Evolutionary conservation across 2,329 filamentous ascomycete genomes (phyloP).

Genomic region (Alternaria sp.): DNA sequence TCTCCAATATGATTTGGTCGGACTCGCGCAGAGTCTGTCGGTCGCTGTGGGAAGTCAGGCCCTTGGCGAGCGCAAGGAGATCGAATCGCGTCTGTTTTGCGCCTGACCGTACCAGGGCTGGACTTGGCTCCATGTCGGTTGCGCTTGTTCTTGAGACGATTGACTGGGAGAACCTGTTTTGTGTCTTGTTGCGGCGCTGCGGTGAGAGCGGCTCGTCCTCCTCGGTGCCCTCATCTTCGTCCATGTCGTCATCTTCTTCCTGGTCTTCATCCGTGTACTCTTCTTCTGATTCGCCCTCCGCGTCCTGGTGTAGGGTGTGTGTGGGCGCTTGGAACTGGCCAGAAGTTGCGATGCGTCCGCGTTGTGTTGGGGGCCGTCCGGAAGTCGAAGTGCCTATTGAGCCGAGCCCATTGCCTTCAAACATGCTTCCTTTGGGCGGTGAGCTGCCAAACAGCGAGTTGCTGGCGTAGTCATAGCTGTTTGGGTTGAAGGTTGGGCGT

Average conservation of each 20-base stretch:
- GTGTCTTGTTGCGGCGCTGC: constrained; percentile 32
- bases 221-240: constrained; percentile 47
- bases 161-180: constrained; percentile 39
- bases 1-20: constrained; percentile 73
- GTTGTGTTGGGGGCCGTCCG: constrained; percentile 35
- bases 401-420: constrained; percentile 37
- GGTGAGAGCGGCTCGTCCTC: constrained; percentile 53
- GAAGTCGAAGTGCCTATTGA: constrained; percentile 36
- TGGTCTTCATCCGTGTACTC: constrained; percentile 34
- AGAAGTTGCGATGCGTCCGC: constrained; percentile 31
- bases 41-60: constrained; percentile 64
- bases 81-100: constrained; percentile 62
- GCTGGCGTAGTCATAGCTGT: constrained; percentile 25
- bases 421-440: constrained; percentile 39
- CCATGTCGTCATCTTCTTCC: constrained; percentile 44
- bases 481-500: constrained; percentile 45
- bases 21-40: constrained; percentile 70
- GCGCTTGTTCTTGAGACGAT: constrained; percentile 47
- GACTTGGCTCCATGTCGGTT: constrained; percentile 27
- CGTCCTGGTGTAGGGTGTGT: constrained; percentile 14
- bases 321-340: constrained; percentile 43
- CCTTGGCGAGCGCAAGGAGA: constrained; percentile 74
- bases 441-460: constrained; percentile 37
- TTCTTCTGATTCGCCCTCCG: constrained; percentile 49
- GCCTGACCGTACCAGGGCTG: constrained; percentile 33